These are phyloP conservation scores for Chaetomium strumarium DNA, from an alignment of 2,329 filamentous ascomycete genomes.

Conservation along the genomic window DNA sequence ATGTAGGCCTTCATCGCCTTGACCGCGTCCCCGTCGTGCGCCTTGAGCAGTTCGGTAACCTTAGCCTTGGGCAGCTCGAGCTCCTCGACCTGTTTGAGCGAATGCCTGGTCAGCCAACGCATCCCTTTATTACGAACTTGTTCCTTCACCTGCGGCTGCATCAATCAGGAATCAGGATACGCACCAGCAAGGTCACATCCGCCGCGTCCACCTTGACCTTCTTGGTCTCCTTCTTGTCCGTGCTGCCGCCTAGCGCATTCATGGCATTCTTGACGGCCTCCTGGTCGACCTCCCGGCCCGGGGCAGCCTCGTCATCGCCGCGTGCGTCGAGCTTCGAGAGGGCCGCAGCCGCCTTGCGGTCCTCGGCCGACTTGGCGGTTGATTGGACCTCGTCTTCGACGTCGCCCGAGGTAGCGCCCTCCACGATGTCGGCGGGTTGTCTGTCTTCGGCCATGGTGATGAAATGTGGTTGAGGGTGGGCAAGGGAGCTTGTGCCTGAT, in stretches of 20 bases:
- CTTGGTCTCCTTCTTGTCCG: slow-evolving; percentile 43
- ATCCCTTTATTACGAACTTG: not conserved
- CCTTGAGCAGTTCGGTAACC: slow-evolving; percentile 68
- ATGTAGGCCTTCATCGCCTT: slow-evolving; percentile 59
- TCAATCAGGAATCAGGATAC: slow-evolving; percentile 22
- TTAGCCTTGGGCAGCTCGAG: slow-evolving; percentile 65
- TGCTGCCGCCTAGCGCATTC: slow-evolving; percentile 49
- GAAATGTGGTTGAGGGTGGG: not conserved
- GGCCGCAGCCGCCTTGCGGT: slow-evolving; percentile 70
- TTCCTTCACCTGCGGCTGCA: not conserved
- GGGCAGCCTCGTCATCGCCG: slow-evolving; percentile 40
- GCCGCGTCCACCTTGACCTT: slow-evolving; percentile 68
- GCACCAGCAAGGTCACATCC: slow-evolving; percentile 64
- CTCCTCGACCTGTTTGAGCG: slow-evolving; percentile 52
- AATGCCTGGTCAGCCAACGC: not conserved
- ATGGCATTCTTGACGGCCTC: slow-evolving; percentile 68
- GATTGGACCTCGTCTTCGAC: slow-evolving; percentile 50
- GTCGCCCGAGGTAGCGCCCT: slow-evolving; percentile 55
- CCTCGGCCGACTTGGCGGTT: slow-evolving; percentile 61
- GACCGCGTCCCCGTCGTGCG: slow-evolving; percentile 63
- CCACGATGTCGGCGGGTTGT: slow-evolving; percentile 51
- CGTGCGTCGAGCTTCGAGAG: slow-evolving; percentile 62
- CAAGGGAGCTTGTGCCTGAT: not conserved
- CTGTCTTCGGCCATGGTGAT: slow-evolving; percentile 56
- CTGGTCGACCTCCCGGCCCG: slow-evolving; percentile 55